Base-by-base conservation (phyloP, 2,329 filamentous ascomycete species). In the Pleurostoma richardsiae region DNA sequence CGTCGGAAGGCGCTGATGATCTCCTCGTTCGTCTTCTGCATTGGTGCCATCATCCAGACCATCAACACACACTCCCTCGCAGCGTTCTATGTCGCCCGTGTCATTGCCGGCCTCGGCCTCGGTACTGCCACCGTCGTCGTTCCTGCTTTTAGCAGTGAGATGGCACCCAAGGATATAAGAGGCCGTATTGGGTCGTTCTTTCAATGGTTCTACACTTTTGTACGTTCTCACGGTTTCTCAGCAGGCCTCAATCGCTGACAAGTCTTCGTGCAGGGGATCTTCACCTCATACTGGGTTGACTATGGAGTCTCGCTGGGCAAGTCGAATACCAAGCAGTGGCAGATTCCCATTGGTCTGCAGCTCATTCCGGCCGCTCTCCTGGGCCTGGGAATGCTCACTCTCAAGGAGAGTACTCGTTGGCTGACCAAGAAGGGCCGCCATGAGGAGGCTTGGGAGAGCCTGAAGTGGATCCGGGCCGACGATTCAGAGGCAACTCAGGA, bases 271-370 rank as follows among this genome's bases (percentile, higher is more conserved):
- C n/a, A 36, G 33, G 48, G 48, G 10, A 48, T 50, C 40, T 50
- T 50, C n/a, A 26, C 27, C 5, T 61, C 59, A 33, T 69, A 72
- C 56, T 71, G 71, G 64, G 54, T 77, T 27, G 71, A 74, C 48
- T 77, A 76, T 45, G 74, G 63, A 4, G 72, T 74, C 5, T 33
- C 48, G 19, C 36, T 48, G 29, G 48, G 46, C 30, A 33, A 39
- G n/a, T 47, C 54, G n/a, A 55, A 63, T 39, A 52, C 70, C 0
- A 59, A 59, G 3, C 76, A 80, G 59, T 81, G 76, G 78, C 76
- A 79, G 58, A 69, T 80, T 29, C 77, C 76, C 1, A 69, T 81
- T 45, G 76, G 72, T 0, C 61, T 80, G 4, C 75, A 78, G 52
- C 62, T 78, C 5, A 57, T 72, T 1, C 72, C 72, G 0, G 73